Base-by-base conservation (phyloP, 306 rosid genomes). In the Begonia masoniana region DNA sequence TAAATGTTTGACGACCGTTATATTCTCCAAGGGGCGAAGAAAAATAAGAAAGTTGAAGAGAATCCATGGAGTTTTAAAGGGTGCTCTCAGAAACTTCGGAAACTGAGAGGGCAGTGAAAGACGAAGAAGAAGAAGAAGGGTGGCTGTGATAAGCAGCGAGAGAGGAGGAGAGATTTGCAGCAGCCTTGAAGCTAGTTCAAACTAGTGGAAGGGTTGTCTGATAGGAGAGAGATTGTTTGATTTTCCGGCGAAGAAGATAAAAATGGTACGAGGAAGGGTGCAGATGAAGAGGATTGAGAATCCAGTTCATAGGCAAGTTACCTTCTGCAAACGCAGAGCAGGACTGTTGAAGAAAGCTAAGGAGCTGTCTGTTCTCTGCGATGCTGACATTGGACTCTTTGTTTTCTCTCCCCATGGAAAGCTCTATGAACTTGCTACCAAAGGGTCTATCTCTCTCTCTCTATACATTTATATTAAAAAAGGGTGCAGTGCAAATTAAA, bases 151-250 rank as follows among this genome's bases (percentile, higher is more conserved):
- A 3, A 21, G 24, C 24, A 2, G 24, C 24, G 24, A 3, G 24
- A 21, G 24, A 21, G 24, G 24, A 21, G 39, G 39, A 31, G 39
- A 31, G 39, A 31, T 31, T 31, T 1, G 39, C 39, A 31, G 39
- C 43, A 88, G 68, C 63, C 84, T 88, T 77, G 94, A 87, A 83
- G 96, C 96, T 87, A 83, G 96, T 87, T 78, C 76, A 82, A 78
- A 87, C 96, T 87, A 87, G 96, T 82, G 96, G 88, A 71, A 71
- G 96, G 39, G 96, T 87, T 87, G 96, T 68, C 76, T 80, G 88
- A 85, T 71, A 36, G 16, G 48, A 46, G 26, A 39, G 54, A 15
- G 52, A 2, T 10, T n/a, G 9, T 3, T 11, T 11, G 49, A 2
- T 10, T 45, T 45, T 45, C n/a, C 0, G 49, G 15, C 13, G 15